Evolutionary conservation across 2,329 filamentous ascomycete genomes (phyloP).

Genomic region (Achaetomium macrosporum): DNA sequence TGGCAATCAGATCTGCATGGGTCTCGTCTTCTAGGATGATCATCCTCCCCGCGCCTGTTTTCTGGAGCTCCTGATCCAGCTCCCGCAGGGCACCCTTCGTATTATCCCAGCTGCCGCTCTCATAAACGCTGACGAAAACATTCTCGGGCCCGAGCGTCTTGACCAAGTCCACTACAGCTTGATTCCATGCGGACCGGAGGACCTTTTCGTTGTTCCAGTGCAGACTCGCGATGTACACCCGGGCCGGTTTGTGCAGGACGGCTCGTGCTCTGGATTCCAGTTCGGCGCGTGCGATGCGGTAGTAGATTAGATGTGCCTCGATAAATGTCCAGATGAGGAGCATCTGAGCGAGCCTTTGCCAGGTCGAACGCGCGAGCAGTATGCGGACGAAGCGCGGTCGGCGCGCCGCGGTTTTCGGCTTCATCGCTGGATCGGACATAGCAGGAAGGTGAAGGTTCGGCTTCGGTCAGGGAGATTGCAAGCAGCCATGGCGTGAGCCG

Average conservation of each 20-base stretch:
- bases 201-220: constrained; percentile 62
- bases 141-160: constrained; percentile 54
- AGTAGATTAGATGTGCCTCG: constrained; percentile 23
- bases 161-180: constrained; percentile 51
- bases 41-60: constrained; percentile 45
- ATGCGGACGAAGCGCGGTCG: constrained; percentile 18
- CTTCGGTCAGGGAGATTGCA: background rate
- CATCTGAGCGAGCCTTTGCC: constrained; percentile 16
- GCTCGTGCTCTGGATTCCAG: constrained; percentile 9
- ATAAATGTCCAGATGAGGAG: constrained; percentile 22
- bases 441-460: background rate
- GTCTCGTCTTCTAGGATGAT: constrained; percentile 51
- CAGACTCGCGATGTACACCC: constrained; percentile 59
- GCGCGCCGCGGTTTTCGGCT: constrained; percentile 1
- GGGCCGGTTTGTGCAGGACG: constrained; percentile 9
- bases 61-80: constrained; percentile 48
- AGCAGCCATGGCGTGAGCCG: constrained; percentile 9
- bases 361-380: constrained; percentile 18
- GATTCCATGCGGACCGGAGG: constrained; percentile 54
- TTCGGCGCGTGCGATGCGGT: constrained; percentile 22
- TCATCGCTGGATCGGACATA: background rate
- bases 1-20: constrained; percentile 44
- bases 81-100: constrained; percentile 57
- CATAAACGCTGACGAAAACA: constrained; percentile 59
- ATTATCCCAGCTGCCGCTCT: constrained; percentile 63